Percentiles rank a stretch among this genome's conserved stretches.
Evolutionary conservation across 2,329 filamentous ascomycete genomes (phyloP).

Genomic region (Pyrenophora graminea): DNA sequence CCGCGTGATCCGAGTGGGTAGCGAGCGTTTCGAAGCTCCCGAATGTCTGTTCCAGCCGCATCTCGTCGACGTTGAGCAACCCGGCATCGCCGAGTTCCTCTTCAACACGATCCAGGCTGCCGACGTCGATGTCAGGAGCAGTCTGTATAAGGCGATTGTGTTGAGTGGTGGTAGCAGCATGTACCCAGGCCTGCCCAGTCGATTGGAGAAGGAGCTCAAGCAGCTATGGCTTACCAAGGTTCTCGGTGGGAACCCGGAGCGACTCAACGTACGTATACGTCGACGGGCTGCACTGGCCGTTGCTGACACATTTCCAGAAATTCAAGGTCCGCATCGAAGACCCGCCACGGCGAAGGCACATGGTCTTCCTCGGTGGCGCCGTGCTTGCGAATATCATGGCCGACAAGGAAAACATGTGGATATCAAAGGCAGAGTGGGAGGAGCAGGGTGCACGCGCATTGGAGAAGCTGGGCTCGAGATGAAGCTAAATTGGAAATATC

Average conservation of each 20-base stretch:
- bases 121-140: constrained; percentile 91
- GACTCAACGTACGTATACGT: constrained; percentile 65
- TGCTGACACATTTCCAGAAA: constrained; percentile 62
- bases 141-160: constrained; percentile 96
- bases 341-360: constrained; percentile 91
- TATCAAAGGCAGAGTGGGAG: constrained; percentile 94
- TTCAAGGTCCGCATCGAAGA: constrained; percentile 99
- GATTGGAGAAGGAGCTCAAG: constrained; percentile 97
- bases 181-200: constrained; percentile 94
- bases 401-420: constrained; percentile 99
- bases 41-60: constrained; percentile 99
- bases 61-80: constrained; percentile 95
- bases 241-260: constrained; percentile 86
- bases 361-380: constrained; percentile 98
- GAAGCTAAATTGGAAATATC: constrained; percentile 14
- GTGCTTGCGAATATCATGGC: constrained; percentile 99
- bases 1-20: constrained; percentile 92
- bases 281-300: constrained; percentile 3
- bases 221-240: constrained; percentile 96
- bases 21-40: constrained; percentile 95
- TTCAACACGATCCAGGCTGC: constrained; percentile 98
- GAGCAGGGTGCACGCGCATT: constrained; percentile 84
- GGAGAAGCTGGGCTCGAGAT: constrained; percentile 92
- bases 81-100: constrained; percentile 92
- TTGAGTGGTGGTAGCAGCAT: constrained; percentile 97